Evolutionary conservation across 371 early-diverging fungal species (phyloP).

Genomic region (Dinochytrium kinnereticum): DNA sequence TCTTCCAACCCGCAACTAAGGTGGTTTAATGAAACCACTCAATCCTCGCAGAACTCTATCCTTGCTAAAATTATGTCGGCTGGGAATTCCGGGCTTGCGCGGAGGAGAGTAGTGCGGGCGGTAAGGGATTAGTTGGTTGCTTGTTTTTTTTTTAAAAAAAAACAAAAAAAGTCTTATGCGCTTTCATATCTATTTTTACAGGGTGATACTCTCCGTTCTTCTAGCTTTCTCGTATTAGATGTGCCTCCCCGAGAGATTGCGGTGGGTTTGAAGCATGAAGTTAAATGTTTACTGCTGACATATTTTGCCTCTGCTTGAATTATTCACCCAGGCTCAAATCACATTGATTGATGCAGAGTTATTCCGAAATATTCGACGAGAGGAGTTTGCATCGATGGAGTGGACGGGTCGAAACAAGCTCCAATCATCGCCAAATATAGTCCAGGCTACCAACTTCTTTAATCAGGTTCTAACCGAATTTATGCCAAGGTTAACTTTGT

Average conservation of each 20-base stretch:
- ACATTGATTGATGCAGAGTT: conserved; percentile 1
- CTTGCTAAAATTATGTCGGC: neutral
- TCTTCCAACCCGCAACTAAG: neutral
- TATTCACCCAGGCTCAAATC: neutral
- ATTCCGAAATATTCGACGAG: neutral
- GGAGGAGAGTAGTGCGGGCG: neutral
- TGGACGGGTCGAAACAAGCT: conserved; percentile 11
- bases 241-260: neutral
- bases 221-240: neutral
- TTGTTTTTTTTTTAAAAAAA: neutral
- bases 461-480: conserved; percentile 2
- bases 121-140: neutral
- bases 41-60: neutral
- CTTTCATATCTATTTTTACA: too few relatives aligned
- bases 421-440: neutral
- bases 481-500: neutral
- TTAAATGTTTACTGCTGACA: neutral
- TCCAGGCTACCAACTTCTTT: conserved; percentile 13
- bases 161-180: too few relatives aligned
- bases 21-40: neutral
- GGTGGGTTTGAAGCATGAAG: neutral
- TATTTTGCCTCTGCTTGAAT: neutral
- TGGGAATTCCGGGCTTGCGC: neutral
- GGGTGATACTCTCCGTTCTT: neutral
- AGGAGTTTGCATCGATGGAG: conserved; percentile 12